These are phyloP conservation scores for Asclepias syriaca DNA, from an alignment of 257 asterid species.

Conservation along the genomic window DNA sequence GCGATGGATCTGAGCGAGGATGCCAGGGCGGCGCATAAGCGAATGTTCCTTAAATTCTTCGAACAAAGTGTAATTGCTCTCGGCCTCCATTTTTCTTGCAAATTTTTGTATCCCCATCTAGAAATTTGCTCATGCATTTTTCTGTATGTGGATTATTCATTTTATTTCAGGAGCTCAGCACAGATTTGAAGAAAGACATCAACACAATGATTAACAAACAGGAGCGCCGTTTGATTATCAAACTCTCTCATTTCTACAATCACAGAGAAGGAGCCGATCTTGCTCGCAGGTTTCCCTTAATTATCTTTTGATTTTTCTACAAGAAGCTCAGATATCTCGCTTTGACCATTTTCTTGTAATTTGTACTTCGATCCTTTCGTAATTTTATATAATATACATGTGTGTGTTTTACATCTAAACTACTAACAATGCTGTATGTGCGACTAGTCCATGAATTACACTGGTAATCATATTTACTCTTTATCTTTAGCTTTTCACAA, in stretches of 20 bases:
- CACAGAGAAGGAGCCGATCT: conserved; percentile 70
- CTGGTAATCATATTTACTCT: not conserved
- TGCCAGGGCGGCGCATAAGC: conserved; percentile 70
- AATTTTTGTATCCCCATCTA: not conserved
- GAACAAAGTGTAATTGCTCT: conserved; percentile 54
- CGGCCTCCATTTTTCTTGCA: not conserved
- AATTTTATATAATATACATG: too few relatives aligned
- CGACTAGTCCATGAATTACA: not conserved
- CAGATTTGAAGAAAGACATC: conserved; percentile 53
- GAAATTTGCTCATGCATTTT: not conserved
- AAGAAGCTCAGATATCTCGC: not conserved
- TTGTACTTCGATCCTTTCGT: not conserved
- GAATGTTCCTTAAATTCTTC: conserved; percentile 80
- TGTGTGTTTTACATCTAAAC: not conserved
- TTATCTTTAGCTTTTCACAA: not conserved
- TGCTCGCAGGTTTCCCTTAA: conserved; percentile 65
- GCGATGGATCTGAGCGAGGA: conserved; percentile 88
- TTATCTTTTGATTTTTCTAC: not conserved
- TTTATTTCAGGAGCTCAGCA: conserved; percentile 50
- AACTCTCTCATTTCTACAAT: conserved; percentile 78
- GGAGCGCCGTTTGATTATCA: conserved; percentile 68
- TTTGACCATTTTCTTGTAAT: not conserved
- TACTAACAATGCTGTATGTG: not conserved
- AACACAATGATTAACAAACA: conserved; percentile 56
- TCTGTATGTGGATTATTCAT: not conserved